Base-by-base conservation (phyloP, 495 filamentous ascomycete genomes). In the Neurospora sp. region DNA sequence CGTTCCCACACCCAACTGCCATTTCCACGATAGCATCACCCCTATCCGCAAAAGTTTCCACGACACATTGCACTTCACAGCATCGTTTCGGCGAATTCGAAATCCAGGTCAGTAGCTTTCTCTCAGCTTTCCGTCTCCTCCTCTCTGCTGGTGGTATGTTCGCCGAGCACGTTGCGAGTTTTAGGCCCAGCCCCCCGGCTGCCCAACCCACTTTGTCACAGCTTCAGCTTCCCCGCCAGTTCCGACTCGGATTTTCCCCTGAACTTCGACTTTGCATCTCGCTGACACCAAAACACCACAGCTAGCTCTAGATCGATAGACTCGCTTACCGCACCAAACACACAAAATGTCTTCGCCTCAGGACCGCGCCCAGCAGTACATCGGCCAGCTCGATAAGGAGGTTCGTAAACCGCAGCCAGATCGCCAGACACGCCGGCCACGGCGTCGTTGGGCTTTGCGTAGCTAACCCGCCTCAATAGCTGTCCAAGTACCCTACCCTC, bases 341-440 rank as follows among this genome's bases (percentile, higher is more conserved):
- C 74, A 75, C 70, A 79, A 83, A 54, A 91, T 90, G 89, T 93
- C 93, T 82, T 92, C 93, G 84, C 78, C 85, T 42, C 95, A 98
- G 86, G 95, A 97, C 78, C 93, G 92, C 84, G 91, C 93, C 76
- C 93, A 97, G 86, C 89, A 94, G 80, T 89, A 92, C 76, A 89
- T 98, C 78, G 88, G 91, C 74, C 92, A 94, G 88, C 92, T 98
- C 85, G 95, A 98, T 87, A 97, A 97, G 87, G 95, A 98, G 93
- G 95, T 97, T 84, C 78, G 93, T 88, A 60, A n/a, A 40, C 70
- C 62, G 23, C 42, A 69, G 44, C 70, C 66, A 46, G 38, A 71
- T 71, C 44, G 49, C 71, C 71, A 44, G 37, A 60, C 37, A 46
- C 39, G 75, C 31, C 70, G 71, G 8, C 41, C 72, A 60, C 72